Conservation (phyloP, 192 early-diverging fungal species). For the Linnemannia schmuckeri region DNA sequence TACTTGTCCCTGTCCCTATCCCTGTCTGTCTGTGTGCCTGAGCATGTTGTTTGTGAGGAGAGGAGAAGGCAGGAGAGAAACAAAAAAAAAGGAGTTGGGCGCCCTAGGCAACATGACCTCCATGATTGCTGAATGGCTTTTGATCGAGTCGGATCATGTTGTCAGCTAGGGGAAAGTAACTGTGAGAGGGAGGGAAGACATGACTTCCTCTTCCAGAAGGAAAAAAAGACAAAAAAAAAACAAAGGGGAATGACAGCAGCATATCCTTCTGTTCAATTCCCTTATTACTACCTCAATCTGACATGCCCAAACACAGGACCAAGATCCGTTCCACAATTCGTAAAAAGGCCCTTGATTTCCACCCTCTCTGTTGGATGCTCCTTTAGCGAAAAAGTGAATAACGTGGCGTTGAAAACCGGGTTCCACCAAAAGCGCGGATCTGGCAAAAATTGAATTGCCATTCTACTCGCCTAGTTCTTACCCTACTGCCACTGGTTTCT, state of each 20-base stretch:
- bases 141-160: conserved; percentile 25
- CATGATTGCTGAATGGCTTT: conserved; percentile 28
- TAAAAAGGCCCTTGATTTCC: background rate
- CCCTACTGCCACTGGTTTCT: background rate
- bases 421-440: conserved; percentile 1
- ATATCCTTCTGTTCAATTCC: background rate
- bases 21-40: conserved; percentile 11
- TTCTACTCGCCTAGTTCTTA: background rate
- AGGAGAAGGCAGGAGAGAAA: background rate
- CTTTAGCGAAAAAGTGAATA: too few relatives aligned
- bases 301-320: background rate
- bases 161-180: background rate
- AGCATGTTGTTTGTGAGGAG: background rate
- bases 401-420: background rate
- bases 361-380: background rate
- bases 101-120: conserved; percentile 23
- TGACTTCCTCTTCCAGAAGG: background rate
- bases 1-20: background rate
- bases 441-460: background rate
- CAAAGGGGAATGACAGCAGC: background rate
- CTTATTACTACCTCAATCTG: background rate
- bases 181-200: background rate
- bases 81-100: conserved; percentile 19
- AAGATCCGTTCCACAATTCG: background rate
- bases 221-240: conserved; percentile 14